Base-by-base conservation (phyloP, 768 basidiomycete species). In the Tylopilus felleus region DNA sequence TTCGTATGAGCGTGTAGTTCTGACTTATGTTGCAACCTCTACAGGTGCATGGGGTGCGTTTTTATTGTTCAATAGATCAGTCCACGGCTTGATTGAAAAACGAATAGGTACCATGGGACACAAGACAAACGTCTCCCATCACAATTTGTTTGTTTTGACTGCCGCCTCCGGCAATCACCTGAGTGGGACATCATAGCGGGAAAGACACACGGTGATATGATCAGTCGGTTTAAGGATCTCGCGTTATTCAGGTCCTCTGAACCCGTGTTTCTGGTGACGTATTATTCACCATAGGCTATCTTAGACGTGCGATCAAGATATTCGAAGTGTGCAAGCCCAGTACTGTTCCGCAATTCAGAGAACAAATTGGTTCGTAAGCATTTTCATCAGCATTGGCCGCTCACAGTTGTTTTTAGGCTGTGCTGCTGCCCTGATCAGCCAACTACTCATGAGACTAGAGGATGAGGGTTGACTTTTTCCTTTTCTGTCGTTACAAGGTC, bases 121-220 rank as follows among this genome's bases (percentile, higher is more conserved):
- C 64, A 76, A 22, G 89, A 90, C 59, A 57, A 65, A 23, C 79
- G 83, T 13, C 72, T 91, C 40, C 88, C 87, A 2, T 51, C 66
- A 0, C 73, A 75, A 53, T 91, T 89, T 57, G 63, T 78, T 27
- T 93, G 90, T 70, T 86, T 91, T 68, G 84, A 88, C 60, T 93
- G 90, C 67, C 84, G 88, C 31, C 75, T 88, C 43, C 80, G 76
- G 46, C 78, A 76, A 13, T 87, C 88, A 59, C 69, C 77, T 36
- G 82, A 82, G 54, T 90, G 88, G 85, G 81, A 85, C 42, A 72
- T 90, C 17, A 84, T 90, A 61, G 78, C 81, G 52, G 72, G 76
- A 36, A 77, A 80, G 57, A 65, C 82, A 33, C 83, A 84, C 60
- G 66, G 67, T 12, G 71, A 74, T 51, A 81, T 88, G 70, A 73